Base-by-base conservation (phyloP, 441 rosid genomes). In the Kokia cookei region DNA sequence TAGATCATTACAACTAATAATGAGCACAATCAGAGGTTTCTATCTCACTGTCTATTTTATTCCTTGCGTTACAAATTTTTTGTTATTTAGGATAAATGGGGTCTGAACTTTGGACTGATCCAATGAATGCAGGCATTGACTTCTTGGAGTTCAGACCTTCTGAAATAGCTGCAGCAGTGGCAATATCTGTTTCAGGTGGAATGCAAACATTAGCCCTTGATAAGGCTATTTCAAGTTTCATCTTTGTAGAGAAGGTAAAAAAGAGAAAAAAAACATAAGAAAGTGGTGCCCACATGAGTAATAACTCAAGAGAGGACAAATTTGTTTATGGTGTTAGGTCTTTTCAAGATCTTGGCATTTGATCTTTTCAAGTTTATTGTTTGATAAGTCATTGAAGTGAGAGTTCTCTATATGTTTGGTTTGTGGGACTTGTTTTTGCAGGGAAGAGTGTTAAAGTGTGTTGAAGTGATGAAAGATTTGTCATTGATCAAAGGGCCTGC, bases 111-210 rank as follows among this genome's bases (percentile, higher is more conserved):
- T 8, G 8, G 40, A 37, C 40, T 6, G 8, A 37, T 37, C 40
- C 8, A 70, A 76, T 78, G 80, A 82, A 81, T 87, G 87, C 90
- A 89, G 94, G 84, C 59, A 78, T 85, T 80, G 90, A 88, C 81
- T 86, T 85, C 78, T 77, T 87, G 85, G 91, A 89, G 80, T 89
- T 86, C 86, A 87, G 77, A 73, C 93, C 91, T 66, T 87, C 86
- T 73, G 93, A 89, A 79, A 82, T 87, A 76, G 86, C 91, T 37
- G 94, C 89, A 61, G 91, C 90, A 63, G 89, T 86, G 76, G 86
- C 94, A 51, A 83, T 88, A 76, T 82, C 84, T 78, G 89, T 86
- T 78, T 81, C 88, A 71, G 76, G 77, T 45, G 83, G 83, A 54
- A 29, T 62, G 42, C 79, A 77, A 76, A 60, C 78, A 75, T 53